Evolutionary conservation across 768 basidiomycete genomes (phyloP), one percentile per base, ranked within the genome.

Genomic region (Kwoniella europaea): DNA sequence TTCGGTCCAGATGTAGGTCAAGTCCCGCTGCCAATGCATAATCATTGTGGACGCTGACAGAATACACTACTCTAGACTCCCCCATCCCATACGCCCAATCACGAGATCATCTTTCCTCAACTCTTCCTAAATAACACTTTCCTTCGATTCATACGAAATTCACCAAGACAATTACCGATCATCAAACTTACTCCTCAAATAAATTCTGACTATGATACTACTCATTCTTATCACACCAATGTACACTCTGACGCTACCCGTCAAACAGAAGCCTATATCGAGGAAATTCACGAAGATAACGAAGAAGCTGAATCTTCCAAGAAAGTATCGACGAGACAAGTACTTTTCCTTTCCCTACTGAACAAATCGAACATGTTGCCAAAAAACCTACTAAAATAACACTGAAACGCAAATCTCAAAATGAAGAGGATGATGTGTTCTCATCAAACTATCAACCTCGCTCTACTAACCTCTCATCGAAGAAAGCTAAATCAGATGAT

Each of bases 111-210:
- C 18, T 56, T 69, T 13, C 68, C 68, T 27, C 58, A 55, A 35
- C 13, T 69, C 15, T 24, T 63, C 4, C 35, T 69, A 35, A 69
- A 69, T 60, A 24, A 63, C n/a, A 69, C 61, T 22, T 69, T 69
- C 55, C 59, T 62, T 42, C 68, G 35, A 57, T n/a, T 29, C 24
- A 29, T 69, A 18, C 58, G 22, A 35, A 46, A 55, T 27, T 43
- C 29, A 15, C n/a, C 66, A 18, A 57, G 12, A 20, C 10, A 27
- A 9, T 58, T 53, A 6, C 41, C 66, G 54, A 20, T 65, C n/a
- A 18, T 43, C 13, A 59, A 16, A 57, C 24, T 35, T 24, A 54
- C 29, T 29, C 10, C 18, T 27, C 64, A 35, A 44, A n/a, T n/a
- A 20, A 10, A 42, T 46, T n/a, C 20, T 44, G 24, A 67, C 35